Conservation (phyloP, 2,329 filamentous ascomycete species). For the Orbilia quercus region DNA sequence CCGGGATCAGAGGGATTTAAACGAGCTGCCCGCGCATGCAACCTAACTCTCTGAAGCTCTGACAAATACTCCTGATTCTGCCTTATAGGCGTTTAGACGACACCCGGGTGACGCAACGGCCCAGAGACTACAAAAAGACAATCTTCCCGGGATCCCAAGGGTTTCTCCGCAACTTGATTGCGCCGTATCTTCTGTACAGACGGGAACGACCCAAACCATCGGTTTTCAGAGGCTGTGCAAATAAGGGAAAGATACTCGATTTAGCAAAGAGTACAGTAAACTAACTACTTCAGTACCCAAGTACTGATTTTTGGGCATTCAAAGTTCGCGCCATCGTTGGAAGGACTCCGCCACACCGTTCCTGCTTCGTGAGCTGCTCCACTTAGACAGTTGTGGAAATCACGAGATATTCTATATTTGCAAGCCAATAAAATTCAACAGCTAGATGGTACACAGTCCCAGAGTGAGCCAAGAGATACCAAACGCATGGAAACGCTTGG, state of each 20-base stretch:
- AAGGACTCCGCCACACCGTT: slow-evolving; percentile 55
- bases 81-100: slow-evolving; percentile 46
- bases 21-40: slow-evolving; percentile 30
- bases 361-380: slow-evolving; percentile 46
- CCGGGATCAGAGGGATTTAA: slow-evolving; percentile 39
- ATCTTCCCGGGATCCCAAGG: not conserved
- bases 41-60: slow-evolving; percentile 19
- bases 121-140: slow-evolving; percentile 21
- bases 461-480: not conserved
- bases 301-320: no score
- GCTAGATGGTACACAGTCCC: not conserved
- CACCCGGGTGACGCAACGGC: slow-evolving; percentile 41
- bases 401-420: slow-evolving; percentile 54
- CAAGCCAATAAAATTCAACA: slow-evolving; percentile 30
- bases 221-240: slow-evolving; percentile 50
- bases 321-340: slow-evolving; percentile 23
- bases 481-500: no score
- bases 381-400: slow-evolving; percentile 25
- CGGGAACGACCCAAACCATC: slow-evolving; percentile 49
- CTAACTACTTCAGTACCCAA: slow-evolving; percentile 47
- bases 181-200: slow-evolving; percentile 48
- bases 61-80: slow-evolving; percentile 50
- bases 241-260: slow-evolving; percentile 46
- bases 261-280: slow-evolving; percentile 47
- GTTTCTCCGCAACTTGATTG: slow-evolving; percentile 46